These are phyloP conservation scores for Trichophyton simii DNA, from an alignment of 2,329 filamentous ascomycete species.

Conservation along the genomic window DNA sequence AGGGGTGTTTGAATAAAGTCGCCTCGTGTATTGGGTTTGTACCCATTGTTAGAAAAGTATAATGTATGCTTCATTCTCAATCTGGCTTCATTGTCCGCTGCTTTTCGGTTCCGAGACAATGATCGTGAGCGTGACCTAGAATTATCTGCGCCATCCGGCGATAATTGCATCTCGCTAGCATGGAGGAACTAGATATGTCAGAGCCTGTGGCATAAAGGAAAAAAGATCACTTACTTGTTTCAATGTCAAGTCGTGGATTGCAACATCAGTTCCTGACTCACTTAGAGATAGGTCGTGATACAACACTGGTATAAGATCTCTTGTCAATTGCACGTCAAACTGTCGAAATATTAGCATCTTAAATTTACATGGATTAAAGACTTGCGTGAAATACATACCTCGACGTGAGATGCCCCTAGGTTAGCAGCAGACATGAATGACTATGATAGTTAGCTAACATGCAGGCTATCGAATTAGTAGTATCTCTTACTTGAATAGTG, in stretches of 20 bases:
- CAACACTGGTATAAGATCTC: conserved; percentile 29
- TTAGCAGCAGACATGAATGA: conserved; percentile 26
- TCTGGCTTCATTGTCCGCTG: conserved; percentile 3
- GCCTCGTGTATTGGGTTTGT: conserved; percentile 30
- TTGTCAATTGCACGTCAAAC: conserved; percentile 32
- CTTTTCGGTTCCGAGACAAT: conserved; percentile 12
- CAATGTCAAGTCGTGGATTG: conserved; percentile 29
- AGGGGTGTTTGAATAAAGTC: conserved; percentile 29
- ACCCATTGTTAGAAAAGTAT: conserved; percentile 29
- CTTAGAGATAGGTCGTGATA: conserved; percentile 35
- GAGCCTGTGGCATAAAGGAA: background rate
- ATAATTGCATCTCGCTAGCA: conserved; percentile 18
- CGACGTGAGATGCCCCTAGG: conserved; percentile 25
- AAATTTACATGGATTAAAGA: background rate
- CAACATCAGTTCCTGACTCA: conserved; percentile 31
- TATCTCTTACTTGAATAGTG: conserved; percentile 20
- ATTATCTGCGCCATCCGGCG: background rate
- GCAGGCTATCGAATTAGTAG: background rate
- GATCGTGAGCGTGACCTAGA: conserved; percentile 15
- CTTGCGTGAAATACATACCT: conserved; percentile 16
- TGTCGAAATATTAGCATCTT: background rate
- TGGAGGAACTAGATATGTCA: conserved; percentile 20
- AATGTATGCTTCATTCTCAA: conserved; percentile 29
- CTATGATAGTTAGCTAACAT: conserved; percentile 9
- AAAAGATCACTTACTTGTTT: conserved; percentile 21